These are phyloP conservation scores for Tranzscheliella williamsii DNA, from an alignment of 1,284 basidiomycete genomes.

Conservation along the genomic window DNA sequence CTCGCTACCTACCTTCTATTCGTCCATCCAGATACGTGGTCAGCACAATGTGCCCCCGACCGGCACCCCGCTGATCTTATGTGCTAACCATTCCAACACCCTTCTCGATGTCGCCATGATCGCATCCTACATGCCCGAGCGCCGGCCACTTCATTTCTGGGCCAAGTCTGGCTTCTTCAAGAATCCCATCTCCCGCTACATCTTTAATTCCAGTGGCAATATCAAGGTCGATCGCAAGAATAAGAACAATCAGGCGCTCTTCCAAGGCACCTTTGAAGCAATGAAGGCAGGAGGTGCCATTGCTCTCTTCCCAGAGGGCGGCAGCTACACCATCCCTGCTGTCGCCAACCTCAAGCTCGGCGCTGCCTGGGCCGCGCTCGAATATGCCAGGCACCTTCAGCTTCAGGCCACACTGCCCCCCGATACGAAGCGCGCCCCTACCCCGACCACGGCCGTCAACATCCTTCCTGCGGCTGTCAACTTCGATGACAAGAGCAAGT, in stretches of 20 bases:
- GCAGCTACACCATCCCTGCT: conserved; percentile 75
- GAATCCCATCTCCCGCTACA: conserved; percentile 69
- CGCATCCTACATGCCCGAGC: conserved; percentile 72
- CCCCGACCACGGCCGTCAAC: conserved; percentile 62
- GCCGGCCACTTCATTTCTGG: conserved; percentile 88
- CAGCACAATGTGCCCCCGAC: conserved; percentile 16
- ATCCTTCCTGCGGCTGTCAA: conserved; percentile 86
- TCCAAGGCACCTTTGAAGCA: conserved; percentile 84
- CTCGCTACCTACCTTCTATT: conserved; percentile 42
- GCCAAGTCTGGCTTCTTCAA: conserved; percentile 74
- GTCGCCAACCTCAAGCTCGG: conserved; percentile 95
- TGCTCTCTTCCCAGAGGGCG: conserved; percentile 90
- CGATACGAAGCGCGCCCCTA: not conserved
- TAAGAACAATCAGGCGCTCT: conserved; percentile 85
- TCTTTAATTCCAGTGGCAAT: conserved; percentile 87
- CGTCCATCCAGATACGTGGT: conserved; percentile 18
- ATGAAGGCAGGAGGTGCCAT: conserved; percentile 77
- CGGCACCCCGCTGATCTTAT: conserved; percentile 36
- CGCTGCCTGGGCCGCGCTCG: conserved; percentile 90
- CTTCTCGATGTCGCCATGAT: conserved; percentile 57
- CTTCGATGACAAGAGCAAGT: conserved; percentile 92
- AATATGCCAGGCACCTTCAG: conserved; percentile 70
- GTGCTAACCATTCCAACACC: conserved; percentile 65
- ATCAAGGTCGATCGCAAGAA: conserved; percentile 92
- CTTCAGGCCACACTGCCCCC: not conserved